phyloP scores from a whole-genome alignment of 169 alveolate species.

The Plasmodium chabaudi region DNA sequence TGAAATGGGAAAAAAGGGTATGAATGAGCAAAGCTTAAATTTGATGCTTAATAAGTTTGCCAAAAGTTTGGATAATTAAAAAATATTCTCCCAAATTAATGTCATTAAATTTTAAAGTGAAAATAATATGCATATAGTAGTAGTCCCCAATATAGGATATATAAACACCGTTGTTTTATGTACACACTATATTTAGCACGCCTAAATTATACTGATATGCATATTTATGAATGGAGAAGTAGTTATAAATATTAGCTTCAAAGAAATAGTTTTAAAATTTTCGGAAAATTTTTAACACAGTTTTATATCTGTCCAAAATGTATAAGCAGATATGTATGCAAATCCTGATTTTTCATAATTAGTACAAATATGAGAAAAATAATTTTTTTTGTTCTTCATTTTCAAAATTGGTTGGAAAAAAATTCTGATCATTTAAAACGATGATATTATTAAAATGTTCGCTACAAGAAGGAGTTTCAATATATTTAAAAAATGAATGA shows the following conservation, averaged over 20 bases:
- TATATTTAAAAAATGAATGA: conserved; percentile 65
- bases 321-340: neutral
- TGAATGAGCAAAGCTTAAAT: conserved; percentile 27
- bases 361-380: conserved; percentile 53
- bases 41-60: conserved; percentile 37
- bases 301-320: no score
- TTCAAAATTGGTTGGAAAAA: conserved; percentile 51
- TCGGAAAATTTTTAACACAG: no score
- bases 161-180: no score
- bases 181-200: no score
- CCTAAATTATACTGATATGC: no score
- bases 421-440: conserved; percentile 38
- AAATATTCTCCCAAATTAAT: conserved; percentile 9
- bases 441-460: conserved; percentile 29
- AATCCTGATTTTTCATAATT: neutral
- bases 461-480: conserved; percentile 26
- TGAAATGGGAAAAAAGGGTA: conserved; percentile 19
- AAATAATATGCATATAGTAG: neutral
- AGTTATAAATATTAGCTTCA: no score
- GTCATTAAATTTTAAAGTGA: neutral
- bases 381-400: conserved; percentile 45
- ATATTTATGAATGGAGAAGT: no score
- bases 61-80: conserved; percentile 24
- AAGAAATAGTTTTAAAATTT: no score
- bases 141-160: no score